Evolutionary conservation across 306 rosid species (phyloP).

Genomic region (Vicia faba): DNA sequence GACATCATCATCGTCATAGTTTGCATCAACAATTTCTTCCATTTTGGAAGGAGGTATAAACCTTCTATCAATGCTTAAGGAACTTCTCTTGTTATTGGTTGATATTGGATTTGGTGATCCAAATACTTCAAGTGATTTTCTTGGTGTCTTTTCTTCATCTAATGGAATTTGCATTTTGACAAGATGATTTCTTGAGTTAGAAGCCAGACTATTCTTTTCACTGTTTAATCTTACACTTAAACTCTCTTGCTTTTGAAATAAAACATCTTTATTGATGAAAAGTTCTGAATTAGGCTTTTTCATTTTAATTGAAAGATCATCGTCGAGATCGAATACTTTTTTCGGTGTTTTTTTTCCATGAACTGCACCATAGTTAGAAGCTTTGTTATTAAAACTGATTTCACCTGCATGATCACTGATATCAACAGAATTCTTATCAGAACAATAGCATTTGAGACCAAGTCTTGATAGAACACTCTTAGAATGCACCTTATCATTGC

Average conservation of each 20-base stretch:
- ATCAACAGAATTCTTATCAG: slow-evolving; percentile 66
- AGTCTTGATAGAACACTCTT: slow-evolving; percentile 57
- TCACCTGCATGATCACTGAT: slow-evolving; percentile 48
- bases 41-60: slow-evolving; percentile 26
- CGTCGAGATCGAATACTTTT: slow-evolving; percentile 34
- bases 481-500: slow-evolving; percentile 36
- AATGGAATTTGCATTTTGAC: slow-evolving; percentile 37
- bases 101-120: slow-evolving; percentile 54
- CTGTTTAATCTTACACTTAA: slow-evolving; percentile 36
- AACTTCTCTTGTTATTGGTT: slow-evolving; percentile 40
- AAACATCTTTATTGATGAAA: slow-evolving; percentile 34
- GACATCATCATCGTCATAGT: slow-evolving; percentile 51
- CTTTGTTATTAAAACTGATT: slow-evolving; percentile 48
- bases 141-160: slow-evolving; percentile 42
- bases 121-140: slow-evolving; percentile 74
- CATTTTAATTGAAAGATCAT: slow-evolving; percentile 36
- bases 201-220: slow-evolving; percentile 38
- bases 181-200: slow-evolving; percentile 35
- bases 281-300: slow-evolving; percentile 39
- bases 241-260: slow-evolving; percentile 41
- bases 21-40: slow-evolving; percentile 49
- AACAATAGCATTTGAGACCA: slow-evolving; percentile 68
- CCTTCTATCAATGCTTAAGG: slow-evolving; percentile 61
- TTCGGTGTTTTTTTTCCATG: slow-evolving; percentile 37
- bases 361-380: neutral